Conservation (phyloP, 805 yeast genomes). For the Saturnispora serradocipensis region DNA sequence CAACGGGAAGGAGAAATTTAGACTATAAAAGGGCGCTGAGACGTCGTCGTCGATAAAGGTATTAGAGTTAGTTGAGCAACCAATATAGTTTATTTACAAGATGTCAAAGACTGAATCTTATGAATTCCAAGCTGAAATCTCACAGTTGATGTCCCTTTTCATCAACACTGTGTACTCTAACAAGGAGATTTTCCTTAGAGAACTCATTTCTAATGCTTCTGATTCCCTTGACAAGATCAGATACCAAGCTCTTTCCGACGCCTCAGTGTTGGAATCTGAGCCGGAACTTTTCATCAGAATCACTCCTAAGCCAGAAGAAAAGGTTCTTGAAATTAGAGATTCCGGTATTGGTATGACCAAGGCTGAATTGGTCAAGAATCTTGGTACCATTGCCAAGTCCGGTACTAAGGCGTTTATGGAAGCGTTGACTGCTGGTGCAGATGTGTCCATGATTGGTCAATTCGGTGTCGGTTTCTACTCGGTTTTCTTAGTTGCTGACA, state of each 20-base stretch:
- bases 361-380: slow-evolving; percentile 96
- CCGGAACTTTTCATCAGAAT: slow-evolving; percentile 96
- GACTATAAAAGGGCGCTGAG: not conserved
- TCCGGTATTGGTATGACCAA: slow-evolving; percentile 99
- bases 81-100: slow-evolving; percentile 4
- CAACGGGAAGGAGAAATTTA: not conserved
- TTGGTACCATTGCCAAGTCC: slow-evolving; percentile 99
- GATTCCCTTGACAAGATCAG: slow-evolving; percentile 99
- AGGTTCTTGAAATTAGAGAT: slow-evolving; percentile 94
- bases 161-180: slow-evolving; percentile 99
- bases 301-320: slow-evolving; percentile 92
- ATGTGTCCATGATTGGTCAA: slow-evolving; percentile 99
- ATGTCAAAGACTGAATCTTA: slow-evolving; percentile 58
- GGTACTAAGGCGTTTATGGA: slow-evolving; percentile 99
- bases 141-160: slow-evolving; percentile 99
- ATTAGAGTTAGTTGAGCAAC: not conserved
- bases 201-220: slow-evolving; percentile 95
- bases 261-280: slow-evolving; percentile 84
- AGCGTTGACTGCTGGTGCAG: slow-evolving; percentile 99
- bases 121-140: slow-evolving; percentile 99
- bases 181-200: slow-evolving; percentile 99
- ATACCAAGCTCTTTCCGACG: slow-evolving; percentile 91
- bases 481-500: slow-evolving; percentile 96
- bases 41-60: not conserved
- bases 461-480: slow-evolving; percentile 99